A percentile compares a stretch with the other conserved stretches of the same genome.
phyloP scores from a whole-genome alignment of 352 stramenopile species.

The Hyaloperonospora brassicae region DNA sequence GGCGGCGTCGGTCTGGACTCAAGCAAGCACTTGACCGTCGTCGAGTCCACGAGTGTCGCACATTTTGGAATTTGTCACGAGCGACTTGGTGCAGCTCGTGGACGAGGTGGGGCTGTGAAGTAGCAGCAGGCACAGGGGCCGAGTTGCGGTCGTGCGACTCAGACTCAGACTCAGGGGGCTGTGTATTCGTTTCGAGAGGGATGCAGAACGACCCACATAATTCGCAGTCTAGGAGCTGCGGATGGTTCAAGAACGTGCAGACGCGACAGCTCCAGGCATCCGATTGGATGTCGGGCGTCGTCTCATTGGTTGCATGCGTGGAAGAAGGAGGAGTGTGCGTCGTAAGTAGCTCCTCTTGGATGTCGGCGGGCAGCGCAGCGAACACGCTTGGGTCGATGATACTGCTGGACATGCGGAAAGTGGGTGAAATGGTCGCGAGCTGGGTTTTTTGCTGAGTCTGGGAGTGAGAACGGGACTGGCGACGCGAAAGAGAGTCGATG shows the following conservation, averaged over 20 bases:
- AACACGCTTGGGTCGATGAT: slow-evolving; percentile 45
- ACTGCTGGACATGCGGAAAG: not conserved
- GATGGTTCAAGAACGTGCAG: slow-evolving; percentile 79
- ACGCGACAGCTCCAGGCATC: slow-evolving; percentile 52
- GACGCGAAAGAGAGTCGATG: too few relatives aligned
- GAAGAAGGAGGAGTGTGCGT: not conserved
- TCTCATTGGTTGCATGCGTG: slow-evolving; percentile 1
- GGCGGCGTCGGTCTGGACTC: not conserved
- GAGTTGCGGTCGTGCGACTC: not conserved
- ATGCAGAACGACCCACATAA: slow-evolving; percentile 54
- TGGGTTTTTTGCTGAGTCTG: too few relatives aligned
- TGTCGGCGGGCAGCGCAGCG: slow-evolving; percentile 41
- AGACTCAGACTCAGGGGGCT: not conserved
- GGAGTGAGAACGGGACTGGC: too few relatives aligned
- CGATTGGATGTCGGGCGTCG: slow-evolving; percentile 1
- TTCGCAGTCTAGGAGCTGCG: slow-evolving; percentile 54
- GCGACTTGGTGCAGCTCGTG: slow-evolving; percentile 55
- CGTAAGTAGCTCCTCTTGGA: slow-evolving; percentile 43
- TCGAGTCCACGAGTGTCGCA: slow-evolving; percentile 26
- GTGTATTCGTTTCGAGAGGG: slow-evolving; percentile 7
- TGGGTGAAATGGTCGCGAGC: too few relatives aligned
- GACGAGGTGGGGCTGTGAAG: slow-evolving; percentile 29
- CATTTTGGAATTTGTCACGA: slow-evolving; percentile 41
- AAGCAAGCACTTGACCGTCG: slow-evolving; percentile 22
- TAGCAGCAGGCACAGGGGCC: not conserved